Evolutionary conservation across 1,139 yeast genomes (phyloP), one percentile per base, ranked within the genome.

Genomic region (Candida tropicalis): DNA sequence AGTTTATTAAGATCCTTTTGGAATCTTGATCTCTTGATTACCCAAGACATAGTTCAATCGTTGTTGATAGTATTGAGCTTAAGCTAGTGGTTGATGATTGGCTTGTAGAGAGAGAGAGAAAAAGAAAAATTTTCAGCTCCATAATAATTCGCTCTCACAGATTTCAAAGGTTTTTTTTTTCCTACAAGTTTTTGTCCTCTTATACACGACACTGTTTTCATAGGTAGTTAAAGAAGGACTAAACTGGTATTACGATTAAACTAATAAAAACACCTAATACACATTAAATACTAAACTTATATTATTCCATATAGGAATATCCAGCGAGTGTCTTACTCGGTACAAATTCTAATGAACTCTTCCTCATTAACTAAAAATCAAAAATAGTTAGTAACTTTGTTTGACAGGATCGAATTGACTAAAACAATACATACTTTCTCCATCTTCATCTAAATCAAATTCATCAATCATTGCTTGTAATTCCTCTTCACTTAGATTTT

Each of bases 391-490:
- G 13, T 35, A 22, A 36, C 23, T 10, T 8, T 5, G 6, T 11
- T 23, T 7, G 26, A 11, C 8, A n/a, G 17, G 9, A 11, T 16
- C 12, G 22, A 29, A 20, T 23, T 7, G 2, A 5, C 12, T 18
- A 16, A 16, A 11, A 11, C 5, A 9, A 58, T 65, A 71, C 78
- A 42, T 67, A 73, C 77, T 90, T 54, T 87, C 97, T 39, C 98
- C 99, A 62, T 95, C 99, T 50, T 88, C 96, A 62, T 95, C 98
- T 46, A 93, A 69, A 65, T 95, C 99, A 59, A 95, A 95, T 65
- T 93, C 99, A 51, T 91, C 97, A 52, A 95, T 93, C 99, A 95
- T 93, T 10, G 98, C 97, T 52, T 87, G 78, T 44, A 95, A 73
- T 57, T 95, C 99, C 47, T 90, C 97, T 52, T 93, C 99, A 8